Evolutionary conservation across 345 rosid genomes (phyloP).

Genomic region (Aquilaria sinensis): DNA sequence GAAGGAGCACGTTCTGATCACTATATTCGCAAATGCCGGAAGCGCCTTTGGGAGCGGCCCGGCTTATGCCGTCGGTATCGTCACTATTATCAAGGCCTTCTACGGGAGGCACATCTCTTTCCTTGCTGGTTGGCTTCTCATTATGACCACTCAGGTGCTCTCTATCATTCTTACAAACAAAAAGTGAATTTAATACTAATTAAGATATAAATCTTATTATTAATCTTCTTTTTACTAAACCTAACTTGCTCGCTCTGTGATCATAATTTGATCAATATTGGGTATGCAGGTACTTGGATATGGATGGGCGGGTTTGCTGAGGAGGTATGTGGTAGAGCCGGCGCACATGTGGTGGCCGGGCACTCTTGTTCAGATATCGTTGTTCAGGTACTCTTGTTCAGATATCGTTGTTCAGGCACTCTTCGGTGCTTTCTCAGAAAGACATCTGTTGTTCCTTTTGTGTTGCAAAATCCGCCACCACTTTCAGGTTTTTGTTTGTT

Average conservation of each 20-base stretch:
- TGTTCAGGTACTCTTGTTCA: conserved; percentile 29
- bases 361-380: conserved; percentile 28
- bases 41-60: conserved; percentile 24
- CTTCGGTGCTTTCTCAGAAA: background rate
- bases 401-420: conserved; percentile 23
- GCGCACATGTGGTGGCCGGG: conserved; percentile 37
- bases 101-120: conserved; percentile 23
- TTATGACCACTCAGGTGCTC: conserved; percentile 33
- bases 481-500: too few relatives aligned
- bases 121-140: conserved; percentile 29
- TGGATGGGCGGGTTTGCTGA: conserved; percentile 29
- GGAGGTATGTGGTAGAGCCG: conserved; percentile 32
- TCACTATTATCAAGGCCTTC: conserved; percentile 28
- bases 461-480: background rate
- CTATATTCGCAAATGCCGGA: conserved; percentile 33
- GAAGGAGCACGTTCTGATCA: conserved; percentile 31
- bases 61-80: conserved; percentile 36
- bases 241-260: background rate
- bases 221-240: background rate
- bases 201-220: background rate
- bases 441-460: background rate
- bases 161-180: background rate
- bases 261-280: too few relatives aligned
- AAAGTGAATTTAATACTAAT: too few relatives aligned
- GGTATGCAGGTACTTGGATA: conserved; percentile 26